Evolutionary conservation across 2,329 filamentous ascomycete genomes (phyloP), one percentile per base, ranked within the genome.

Genomic region (Aspergillus ochraceus): DNA sequence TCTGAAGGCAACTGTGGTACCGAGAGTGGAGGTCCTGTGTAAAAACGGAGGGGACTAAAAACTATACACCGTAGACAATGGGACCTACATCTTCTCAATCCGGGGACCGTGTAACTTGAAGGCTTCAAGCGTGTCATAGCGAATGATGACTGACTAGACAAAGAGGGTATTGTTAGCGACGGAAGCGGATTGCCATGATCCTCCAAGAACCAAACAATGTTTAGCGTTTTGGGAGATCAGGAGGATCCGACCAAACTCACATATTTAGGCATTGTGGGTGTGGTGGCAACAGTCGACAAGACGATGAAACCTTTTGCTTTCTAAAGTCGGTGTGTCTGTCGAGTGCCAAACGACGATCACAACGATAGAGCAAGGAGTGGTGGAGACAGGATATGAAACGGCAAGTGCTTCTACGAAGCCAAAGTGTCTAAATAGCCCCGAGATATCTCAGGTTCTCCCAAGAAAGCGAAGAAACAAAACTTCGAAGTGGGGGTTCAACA

Each of bases 211-310:
- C 26, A 29, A 29, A 29, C 26, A 29, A 29, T 29, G 6, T 9
- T 29, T 29, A 29, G 26, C 26, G 26, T 29, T 29, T 4, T 4
- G 4, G 26, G 26, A 29, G 26, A 9, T 29, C 26, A 29, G 26
- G 26, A 29, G 26, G 26, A 29, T 29, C 6, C 26, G 4, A 17
- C 17, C 4, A 14, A 14, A 46, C 62, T 49, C 20, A 64, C 62
- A 49, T 57, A 64, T 56, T 61, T 70, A 59, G 14, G 62, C 70
- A n/a, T 70, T 58, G 42, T 64, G 60, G 19, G 50, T 24, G 24
- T 24, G 22, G 22, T 17, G 6, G 14, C 24, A 14, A 30, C 2
- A 4, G 5, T 29, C n/a, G 14, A 42, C 39, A 14, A 42, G n/a
- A 42, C 5, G 14, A 42, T 29, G 26, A 29, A 9, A 29, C 26